These are phyloP conservation scores for Vanderwaltozyma polyspora DNA, from an alignment of 805 yeast genomes.

Conservation along the genomic window DNA sequence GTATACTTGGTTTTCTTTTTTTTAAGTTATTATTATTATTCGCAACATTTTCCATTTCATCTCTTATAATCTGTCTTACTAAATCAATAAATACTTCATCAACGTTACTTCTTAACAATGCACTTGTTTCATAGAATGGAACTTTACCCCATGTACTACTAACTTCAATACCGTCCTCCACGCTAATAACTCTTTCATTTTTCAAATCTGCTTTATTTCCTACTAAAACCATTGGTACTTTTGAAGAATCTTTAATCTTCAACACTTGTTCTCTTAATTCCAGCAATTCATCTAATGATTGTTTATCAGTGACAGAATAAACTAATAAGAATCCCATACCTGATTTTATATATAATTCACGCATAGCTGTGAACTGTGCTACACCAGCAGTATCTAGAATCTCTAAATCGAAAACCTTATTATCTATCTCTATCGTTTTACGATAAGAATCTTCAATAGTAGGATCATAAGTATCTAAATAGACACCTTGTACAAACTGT, in stretches of 20 bases:
- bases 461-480: conserved; percentile 88
- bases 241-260: conserved; percentile 63
- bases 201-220: conserved; percentile 86
- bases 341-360: conserved; percentile 76
- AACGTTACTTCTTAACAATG: conserved; percentile 80
- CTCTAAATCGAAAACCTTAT: conserved; percentile 76
- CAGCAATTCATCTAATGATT: conserved; percentile 65
- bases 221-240: conserved; percentile 78
- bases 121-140: conserved; percentile 88
- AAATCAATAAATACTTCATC: conserved; percentile 85
- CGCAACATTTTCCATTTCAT: conserved; percentile 21
- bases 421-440: conserved; percentile 80
- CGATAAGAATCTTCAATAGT: conserved; percentile 94
- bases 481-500: conserved; percentile 83
- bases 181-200: conserved; percentile 60
- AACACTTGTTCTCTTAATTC: conserved; percentile 76
- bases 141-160: conserved; percentile 82
- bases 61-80: conserved; percentile 65
- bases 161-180: conserved; percentile 73
- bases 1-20: conserved; percentile 7
- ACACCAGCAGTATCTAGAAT: conserved; percentile 88
- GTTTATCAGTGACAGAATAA: conserved; percentile 69
- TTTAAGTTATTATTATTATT: conserved; percentile 3
- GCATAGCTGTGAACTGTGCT: conserved; percentile 93
- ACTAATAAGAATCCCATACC: conserved; percentile 87